Percentiles rank a stretch among this genome's conserved stretches.
phyloP scores from a whole-genome alignment of 169 alveolate species.

The Plasmodium fragile region DNA sequence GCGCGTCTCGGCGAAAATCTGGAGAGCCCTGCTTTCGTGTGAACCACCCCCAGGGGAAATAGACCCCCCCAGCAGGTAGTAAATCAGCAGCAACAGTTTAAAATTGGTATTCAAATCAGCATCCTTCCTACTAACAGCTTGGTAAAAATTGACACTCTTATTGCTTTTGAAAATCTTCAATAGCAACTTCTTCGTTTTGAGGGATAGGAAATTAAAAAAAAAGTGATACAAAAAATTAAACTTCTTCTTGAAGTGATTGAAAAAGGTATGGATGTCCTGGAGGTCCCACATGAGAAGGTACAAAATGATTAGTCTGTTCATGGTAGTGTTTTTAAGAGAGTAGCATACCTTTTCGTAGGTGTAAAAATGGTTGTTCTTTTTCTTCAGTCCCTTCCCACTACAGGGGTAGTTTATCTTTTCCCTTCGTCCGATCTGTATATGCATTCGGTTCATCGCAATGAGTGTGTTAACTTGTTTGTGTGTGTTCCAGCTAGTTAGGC shows the following conservation, averaged over 20 bases:
- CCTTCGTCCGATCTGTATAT: not conserved
- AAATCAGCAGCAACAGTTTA: conserved; percentile 22
- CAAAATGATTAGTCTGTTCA: conserved; percentile 21
- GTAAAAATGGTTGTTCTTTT: not conserved
- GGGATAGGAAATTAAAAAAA: conserved; percentile 47
- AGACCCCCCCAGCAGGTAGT: conserved; percentile 5
- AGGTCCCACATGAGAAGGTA: conserved; percentile 26
- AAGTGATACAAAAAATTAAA: conserved; percentile 23
- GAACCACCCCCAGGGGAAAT: not conserved
- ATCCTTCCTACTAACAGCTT: not conserved
- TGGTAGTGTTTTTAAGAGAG: not conserved
- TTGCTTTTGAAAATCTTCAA: conserved; percentile 30
- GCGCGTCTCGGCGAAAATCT: not conserved
- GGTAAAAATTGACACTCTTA: not conserved
- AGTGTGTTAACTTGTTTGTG: not conserved
- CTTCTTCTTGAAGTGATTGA: conserved; percentile 20
- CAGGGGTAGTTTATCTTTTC: not conserved
- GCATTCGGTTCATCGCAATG: conserved; percentile 2
- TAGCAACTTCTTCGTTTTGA: conserved; percentile 41
- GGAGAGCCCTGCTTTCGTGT: not conserved
- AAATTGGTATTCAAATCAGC: not conserved
- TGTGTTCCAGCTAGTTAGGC: not conserved
- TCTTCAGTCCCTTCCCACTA: not conserved
- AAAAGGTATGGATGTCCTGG: conserved; percentile 16
- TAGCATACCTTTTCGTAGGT: not conserved